A percentile compares a stretch with the other conserved stretches of the same genome.
Evolutionary conservation across 805 yeast genomes (phyloP).

Genomic region (Zygosaccharomyces kombuchaensis): DNA sequence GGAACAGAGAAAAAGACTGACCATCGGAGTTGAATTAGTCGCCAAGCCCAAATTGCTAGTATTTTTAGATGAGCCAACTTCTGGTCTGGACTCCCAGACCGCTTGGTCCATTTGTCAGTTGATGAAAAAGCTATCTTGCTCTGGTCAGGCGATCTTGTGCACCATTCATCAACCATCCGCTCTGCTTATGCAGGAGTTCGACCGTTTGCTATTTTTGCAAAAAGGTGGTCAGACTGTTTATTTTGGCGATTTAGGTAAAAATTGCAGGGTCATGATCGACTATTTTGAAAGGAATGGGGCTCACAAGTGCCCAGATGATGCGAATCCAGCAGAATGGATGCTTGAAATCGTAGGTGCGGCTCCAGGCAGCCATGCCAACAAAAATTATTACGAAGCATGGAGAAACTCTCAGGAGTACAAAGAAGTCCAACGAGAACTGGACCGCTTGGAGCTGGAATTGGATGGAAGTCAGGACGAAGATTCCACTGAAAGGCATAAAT

Average conservation of each 20-base stretch:
- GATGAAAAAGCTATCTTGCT: conserved; percentile 54
- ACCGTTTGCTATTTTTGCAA: conserved; percentile 64
- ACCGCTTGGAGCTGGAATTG: conserved; percentile 58
- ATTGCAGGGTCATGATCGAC: conserved; percentile 52
- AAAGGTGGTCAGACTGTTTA: conserved; percentile 72
- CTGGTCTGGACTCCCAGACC: conserved; percentile 65
- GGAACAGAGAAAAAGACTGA: conserved; percentile 57
- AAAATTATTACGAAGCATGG: conserved; percentile 78
- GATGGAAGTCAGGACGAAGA: conserved; percentile 36
- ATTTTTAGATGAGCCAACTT: conserved; percentile 65
- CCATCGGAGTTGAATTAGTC: conserved; percentile 64
- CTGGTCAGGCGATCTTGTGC: conserved; percentile 63
- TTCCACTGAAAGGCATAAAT: conserved; percentile 32
- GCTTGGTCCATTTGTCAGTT: conserved; percentile 63
- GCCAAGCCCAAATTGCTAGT: conserved; percentile 59
- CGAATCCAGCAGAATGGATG: conserved; percentile 95
- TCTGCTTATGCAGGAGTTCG: conserved; percentile 69
- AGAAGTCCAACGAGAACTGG: conserved; percentile 57
- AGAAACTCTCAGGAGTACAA: conserved; percentile 57
- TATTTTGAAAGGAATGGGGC: conserved; percentile 68
- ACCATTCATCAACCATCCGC: conserved; percentile 89
- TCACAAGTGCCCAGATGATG: conserved; percentile 58
- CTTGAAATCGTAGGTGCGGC: conserved; percentile 80
- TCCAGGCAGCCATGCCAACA: conserved; percentile 69
- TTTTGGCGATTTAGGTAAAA: conserved; percentile 64